These are phyloP conservation scores for Suhomyces vadensis DNA, from an alignment of 805 yeast genomes.

Conservation along the genomic window DNA sequence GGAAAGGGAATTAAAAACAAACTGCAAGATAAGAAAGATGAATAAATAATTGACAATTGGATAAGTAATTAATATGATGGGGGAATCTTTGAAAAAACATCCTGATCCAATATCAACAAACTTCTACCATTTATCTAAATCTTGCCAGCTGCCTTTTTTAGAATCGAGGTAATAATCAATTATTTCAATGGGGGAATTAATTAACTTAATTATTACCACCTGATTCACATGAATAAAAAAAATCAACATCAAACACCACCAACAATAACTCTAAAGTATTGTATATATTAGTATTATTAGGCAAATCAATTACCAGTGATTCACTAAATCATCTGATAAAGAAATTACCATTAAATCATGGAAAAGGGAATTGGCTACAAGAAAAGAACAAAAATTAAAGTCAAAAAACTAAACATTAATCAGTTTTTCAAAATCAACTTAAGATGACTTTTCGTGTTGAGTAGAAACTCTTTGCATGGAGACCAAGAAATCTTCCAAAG, in stretches of 20 bases:
- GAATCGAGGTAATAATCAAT: not conserved
- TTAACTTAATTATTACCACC: not conserved
- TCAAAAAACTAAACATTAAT: constrained; percentile 8
- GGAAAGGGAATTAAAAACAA: constrained; percentile 11
- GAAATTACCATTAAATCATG: not conserved
- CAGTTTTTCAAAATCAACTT: constrained; percentile 24
- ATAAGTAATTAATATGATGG: constrained; percentile 4
- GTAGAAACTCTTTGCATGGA: constrained; percentile 89
- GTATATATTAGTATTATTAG: not conserved
- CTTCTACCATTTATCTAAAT: constrained; percentile 4
- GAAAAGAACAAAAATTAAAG: not conserved
- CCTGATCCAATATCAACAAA: not conserved
- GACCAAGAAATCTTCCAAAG: constrained; percentile 79
- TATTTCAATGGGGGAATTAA: constrained; percentile 2
- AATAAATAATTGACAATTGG: not conserved
- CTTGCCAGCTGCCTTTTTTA: constrained; percentile 3
- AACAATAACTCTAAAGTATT: not conserved
- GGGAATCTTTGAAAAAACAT: constrained; percentile 8
- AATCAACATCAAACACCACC: constrained; percentile 8
- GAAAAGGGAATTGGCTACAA: not conserved
- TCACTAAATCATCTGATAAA: not conserved
- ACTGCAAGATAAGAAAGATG: constrained; percentile 2
- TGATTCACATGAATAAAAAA: not conserved
- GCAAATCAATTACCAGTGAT: not conserved
- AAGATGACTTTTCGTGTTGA: constrained; percentile 81